These are phyloP conservation scores for Linum trigynum DNA, from an alignment of 345 rosid species.

Conservation along the genomic window DNA sequence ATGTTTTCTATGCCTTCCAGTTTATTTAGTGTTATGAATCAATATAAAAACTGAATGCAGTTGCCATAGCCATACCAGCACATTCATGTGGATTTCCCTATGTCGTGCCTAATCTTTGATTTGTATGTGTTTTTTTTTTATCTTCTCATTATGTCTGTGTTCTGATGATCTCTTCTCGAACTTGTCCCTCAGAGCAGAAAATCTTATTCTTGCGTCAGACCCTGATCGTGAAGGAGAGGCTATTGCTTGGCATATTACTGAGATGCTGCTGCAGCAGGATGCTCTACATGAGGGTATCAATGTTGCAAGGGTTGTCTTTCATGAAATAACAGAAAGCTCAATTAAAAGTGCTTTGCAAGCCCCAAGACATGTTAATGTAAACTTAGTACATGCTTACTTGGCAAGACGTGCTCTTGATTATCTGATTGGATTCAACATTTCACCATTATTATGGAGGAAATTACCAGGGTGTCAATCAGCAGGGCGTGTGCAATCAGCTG, in stretches of 20 bases:
- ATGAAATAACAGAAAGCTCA: slow-evolving; percentile 91
- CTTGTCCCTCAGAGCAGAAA: slow-evolving; percentile 75
- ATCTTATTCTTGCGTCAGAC: slow-evolving; percentile 94
- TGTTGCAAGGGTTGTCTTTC: slow-evolving; percentile 85
- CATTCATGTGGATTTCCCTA: slow-evolving; percentile 1
- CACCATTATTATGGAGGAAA: slow-evolving; percentile 93
- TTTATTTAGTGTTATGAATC: neutral
- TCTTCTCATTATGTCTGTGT: slow-evolving; percentile 11
- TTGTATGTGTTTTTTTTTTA: slow-evolving; percentile 4
- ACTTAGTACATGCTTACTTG: slow-evolving; percentile 88
- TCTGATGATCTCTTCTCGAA: slow-evolving; percentile 28
- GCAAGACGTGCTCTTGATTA: slow-evolving; percentile 98
- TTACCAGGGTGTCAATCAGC: slow-evolving; percentile 97
- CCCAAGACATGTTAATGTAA: slow-evolving; percentile 75
- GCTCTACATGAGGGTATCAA: slow-evolving; percentile 61
- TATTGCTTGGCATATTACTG: slow-evolving; percentile 97
- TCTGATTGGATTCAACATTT: slow-evolving; percentile 86
- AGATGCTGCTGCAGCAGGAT: slow-evolving; percentile 95
- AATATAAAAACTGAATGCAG: neutral
- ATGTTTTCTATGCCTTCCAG: slow-evolving; percentile 12
- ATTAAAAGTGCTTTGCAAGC: slow-evolving; percentile 66
- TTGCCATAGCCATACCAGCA: neutral
- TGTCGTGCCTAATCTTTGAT: slow-evolving; percentile 1
- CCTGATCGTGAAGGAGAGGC: slow-evolving; percentile 99
- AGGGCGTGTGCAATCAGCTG: slow-evolving; percentile 98